Conservation (phyloP, 805 yeast species). For the Sugiyamaella marilandica region DNA sequence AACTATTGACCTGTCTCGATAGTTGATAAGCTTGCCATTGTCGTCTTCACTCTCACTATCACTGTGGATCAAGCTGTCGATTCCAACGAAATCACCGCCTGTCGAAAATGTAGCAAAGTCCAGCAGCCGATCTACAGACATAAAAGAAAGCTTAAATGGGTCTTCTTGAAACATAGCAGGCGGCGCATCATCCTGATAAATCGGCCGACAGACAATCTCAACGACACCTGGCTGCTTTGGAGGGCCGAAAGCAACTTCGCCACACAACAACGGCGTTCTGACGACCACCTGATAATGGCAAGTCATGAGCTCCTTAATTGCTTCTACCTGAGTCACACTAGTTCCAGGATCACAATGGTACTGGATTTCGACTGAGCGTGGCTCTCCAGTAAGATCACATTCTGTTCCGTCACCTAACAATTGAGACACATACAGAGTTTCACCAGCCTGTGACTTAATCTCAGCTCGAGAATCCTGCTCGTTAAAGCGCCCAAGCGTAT, state of each 20-base stretch:
- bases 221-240: slow-evolving; percentile 29
- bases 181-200: slow-evolving; percentile 11
- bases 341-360: slow-evolving; percentile 42
- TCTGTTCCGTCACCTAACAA: slow-evolving; percentile 46
- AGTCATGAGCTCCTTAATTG: slow-evolving; percentile 49
- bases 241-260: slow-evolving; percentile 32
- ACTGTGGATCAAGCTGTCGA: neutral
- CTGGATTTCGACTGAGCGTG: slow-evolving; percentile 51
- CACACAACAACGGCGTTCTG: slow-evolving; percentile 48
- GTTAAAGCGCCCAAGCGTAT: slow-evolving; percentile 30
- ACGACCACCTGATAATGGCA: slow-evolving; percentile 54
- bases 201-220: slow-evolving; percentile 26
- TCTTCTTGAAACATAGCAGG: neutral
- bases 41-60: neutral
- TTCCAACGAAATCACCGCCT: neutral
- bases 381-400: slow-evolving; percentile 55
- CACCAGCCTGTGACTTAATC: neutral
- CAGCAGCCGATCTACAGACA: neutral
- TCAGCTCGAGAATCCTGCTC: neutral
- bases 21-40: neutral
- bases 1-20: neutral
- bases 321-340: slow-evolving; percentile 35
- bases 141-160: neutral
- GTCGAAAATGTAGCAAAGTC: neutral
- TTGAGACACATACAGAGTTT: slow-evolving; percentile 30